A percentile compares a stretch with the other conserved stretches of the same genome.
These are phyloP conservation scores for Syzygium aqueum DNA, from an alignment of 345 rosid genomes.

Conservation along the genomic window DNA sequence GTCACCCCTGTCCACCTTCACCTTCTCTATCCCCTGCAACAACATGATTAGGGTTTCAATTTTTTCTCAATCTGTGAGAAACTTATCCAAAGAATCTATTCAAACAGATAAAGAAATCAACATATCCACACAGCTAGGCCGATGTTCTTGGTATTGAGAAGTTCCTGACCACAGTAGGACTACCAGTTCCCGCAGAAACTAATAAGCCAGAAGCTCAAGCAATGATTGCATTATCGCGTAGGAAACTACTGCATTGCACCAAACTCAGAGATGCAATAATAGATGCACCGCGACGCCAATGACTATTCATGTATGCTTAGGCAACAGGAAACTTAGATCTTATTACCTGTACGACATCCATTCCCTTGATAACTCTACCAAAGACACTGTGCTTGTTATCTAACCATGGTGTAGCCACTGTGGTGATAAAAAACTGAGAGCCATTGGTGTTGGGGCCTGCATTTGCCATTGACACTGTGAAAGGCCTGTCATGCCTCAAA, in stretches of 20 bases:
- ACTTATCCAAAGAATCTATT: background rate
- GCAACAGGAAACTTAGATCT: background rate
- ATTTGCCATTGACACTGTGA: conserved; percentile 92
- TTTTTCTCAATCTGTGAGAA: background rate
- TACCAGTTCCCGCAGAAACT: background rate
- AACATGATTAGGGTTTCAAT: background rate
- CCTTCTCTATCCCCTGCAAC: conserved; percentile 84
- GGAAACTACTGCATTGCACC: background rate
- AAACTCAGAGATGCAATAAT: background rate
- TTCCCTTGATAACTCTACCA: conserved; percentile 87
- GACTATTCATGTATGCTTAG: background rate
- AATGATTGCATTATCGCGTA: background rate
- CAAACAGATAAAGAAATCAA: background rate
- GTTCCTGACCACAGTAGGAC: background rate
- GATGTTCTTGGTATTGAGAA: background rate
- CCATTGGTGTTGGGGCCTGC: conserved; percentile 92
- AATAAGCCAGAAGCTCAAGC: background rate
- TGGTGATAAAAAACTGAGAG: conserved; percentile 89
- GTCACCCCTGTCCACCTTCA: conserved; percentile 84
- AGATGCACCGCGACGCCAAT: background rate
- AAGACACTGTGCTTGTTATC: conserved; percentile 96
- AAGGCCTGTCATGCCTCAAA: conserved; percentile 89
- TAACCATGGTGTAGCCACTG: conserved; percentile 98
- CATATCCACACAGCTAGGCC: background rate
- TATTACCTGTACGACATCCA: conserved; percentile 96